These are phyloP conservation scores for Stemphylium vesicarium DNA, from an alignment of 2,329 filamentous ascomycete species.

Conservation along the genomic window DNA sequence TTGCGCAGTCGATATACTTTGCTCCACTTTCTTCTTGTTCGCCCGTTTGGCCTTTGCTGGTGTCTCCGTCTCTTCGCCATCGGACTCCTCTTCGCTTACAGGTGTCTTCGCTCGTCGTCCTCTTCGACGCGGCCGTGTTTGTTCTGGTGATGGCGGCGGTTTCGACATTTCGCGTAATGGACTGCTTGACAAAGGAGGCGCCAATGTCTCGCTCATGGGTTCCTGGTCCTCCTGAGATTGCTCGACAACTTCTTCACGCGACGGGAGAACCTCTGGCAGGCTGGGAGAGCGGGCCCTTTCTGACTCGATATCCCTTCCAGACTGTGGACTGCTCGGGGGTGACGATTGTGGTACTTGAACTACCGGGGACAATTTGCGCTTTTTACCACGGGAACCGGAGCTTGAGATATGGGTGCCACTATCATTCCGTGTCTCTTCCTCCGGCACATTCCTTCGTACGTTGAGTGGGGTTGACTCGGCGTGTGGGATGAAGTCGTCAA, in stretches of 20 bases:
- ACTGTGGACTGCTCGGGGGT: constrained; percentile 40
- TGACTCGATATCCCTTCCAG: constrained; percentile 37
- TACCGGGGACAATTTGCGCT: constrained; percentile 47
- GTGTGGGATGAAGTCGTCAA: constrained; percentile 62
- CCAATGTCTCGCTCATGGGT: constrained; percentile 50
- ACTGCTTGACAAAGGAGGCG: constrained; percentile 54
- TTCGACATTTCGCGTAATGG: constrained; percentile 28
- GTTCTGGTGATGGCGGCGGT: constrained; percentile 19
- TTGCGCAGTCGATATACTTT: constrained; percentile 51
- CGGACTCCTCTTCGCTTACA: constrained; percentile 30
- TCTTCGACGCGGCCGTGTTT: constrained; percentile 24
- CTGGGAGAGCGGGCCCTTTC: constrained; percentile 44
- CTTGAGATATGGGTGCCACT: constrained; percentile 40
- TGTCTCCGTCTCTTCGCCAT: constrained; percentile 32
- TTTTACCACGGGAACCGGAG: constrained; percentile 45
- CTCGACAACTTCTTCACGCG: constrained; percentile 24
- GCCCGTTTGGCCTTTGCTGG: constrained; percentile 26
- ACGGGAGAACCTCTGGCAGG: constrained; percentile 42
- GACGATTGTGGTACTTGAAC: constrained; percentile 51
- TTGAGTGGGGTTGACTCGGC: constrained; percentile 72
- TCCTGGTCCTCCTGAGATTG: constrained; percentile 37
- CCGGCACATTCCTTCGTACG: constrained; percentile 43
- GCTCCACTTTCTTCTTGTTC: constrained; percentile 35
- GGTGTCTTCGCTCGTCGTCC: constrained; percentile 23
- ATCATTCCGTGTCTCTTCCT: constrained; percentile 31